Percentiles rank a stretch among this genome's conserved stretches.
phyloP scores from a whole-genome alignment of 2,329 filamentous ascomycete species.

The Fusarium citri region DNA sequence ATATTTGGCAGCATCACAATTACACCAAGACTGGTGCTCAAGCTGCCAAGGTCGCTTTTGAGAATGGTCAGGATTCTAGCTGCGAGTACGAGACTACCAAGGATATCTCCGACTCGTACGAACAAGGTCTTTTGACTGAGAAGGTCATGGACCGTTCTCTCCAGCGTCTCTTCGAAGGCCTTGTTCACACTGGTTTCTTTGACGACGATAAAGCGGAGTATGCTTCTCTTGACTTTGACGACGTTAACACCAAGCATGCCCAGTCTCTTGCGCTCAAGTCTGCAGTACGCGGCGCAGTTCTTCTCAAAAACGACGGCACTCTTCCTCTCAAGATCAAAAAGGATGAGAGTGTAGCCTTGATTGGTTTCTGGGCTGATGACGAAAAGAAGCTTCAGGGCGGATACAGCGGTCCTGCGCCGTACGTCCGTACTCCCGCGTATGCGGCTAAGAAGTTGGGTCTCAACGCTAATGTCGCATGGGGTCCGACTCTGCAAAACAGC shows the following conservation, averaged over 20 bases:
- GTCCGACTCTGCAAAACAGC: neutral
- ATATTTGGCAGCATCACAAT: constrained; percentile 15
- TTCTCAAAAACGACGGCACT: neutral
- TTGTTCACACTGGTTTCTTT: constrained; percentile 15
- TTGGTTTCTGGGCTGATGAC: constrained; percentile 9
- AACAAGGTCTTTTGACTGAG: constrained; percentile 8
- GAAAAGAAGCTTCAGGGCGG: neutral
- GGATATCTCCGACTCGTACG: constrained; percentile 4
- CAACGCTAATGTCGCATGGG: neutral
- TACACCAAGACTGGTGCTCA: constrained; percentile 13
- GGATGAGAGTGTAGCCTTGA: neutral
- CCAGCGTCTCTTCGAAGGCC: neutral
- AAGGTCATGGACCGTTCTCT: constrained; percentile 13
- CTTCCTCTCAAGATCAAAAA: neutral
- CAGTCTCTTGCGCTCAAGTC: neutral
- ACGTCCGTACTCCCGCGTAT: neutral
- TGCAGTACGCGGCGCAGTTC: constrained; percentile 1
- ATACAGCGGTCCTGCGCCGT: neutral
- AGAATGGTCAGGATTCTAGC: constrained; percentile 11
- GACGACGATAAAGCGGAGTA: constrained; percentile 8
- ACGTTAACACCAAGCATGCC: neutral
- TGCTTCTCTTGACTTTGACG: neutral
- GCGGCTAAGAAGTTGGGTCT: constrained; percentile 4
- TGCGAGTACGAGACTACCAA: constrained; percentile 22
- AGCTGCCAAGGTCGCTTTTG: neutral